Evolutionary conservation across 495 filamentous ascomycete species (phyloP).

Genomic region (Aspergillus steynii): DNA sequence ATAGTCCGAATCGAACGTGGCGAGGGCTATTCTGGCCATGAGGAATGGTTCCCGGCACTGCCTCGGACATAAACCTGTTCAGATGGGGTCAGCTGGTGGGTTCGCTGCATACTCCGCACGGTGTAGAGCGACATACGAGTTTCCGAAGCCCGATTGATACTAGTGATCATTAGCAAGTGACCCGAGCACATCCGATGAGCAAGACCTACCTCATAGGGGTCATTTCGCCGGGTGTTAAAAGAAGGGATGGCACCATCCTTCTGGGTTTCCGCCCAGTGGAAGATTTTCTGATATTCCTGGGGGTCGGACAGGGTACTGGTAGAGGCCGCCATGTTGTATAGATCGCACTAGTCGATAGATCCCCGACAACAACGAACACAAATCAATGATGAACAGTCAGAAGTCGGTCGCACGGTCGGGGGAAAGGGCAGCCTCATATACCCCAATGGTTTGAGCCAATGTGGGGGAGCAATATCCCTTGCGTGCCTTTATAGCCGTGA

Average conservation of each 20-base stretch:
- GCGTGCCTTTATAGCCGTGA: neutral
- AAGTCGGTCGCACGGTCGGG: neutral
- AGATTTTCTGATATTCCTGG: slow-evolving; percentile 55
- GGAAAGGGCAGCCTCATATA: slow-evolving; percentile 11
- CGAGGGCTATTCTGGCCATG: slow-evolving; percentile 50
- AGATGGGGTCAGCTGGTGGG: slow-evolving; percentile 28
- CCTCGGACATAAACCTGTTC: slow-evolving; percentile 44
- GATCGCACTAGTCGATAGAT: neutral
- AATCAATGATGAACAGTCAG: neutral
- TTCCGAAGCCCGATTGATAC: slow-evolving; percentile 57
- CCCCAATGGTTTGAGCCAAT: neutral
- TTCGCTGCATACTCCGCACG: slow-evolving; percentile 16
- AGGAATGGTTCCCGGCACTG: slow-evolving; percentile 50
- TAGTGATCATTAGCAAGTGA: slow-evolving; percentile 26
- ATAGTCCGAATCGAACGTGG: slow-evolving; percentile 47
- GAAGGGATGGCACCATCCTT: slow-evolving; percentile 51
- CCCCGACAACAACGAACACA: neutral
- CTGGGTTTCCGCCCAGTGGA: slow-evolving; percentile 60
- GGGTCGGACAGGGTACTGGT: slow-evolving; percentile 35
- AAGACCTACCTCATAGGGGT: slow-evolving; percentile 48
- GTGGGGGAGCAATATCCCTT: neutral
- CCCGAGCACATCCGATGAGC: neutral
- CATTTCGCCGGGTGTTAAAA: slow-evolving; percentile 49
- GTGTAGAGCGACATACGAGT: slow-evolving; percentile 39
- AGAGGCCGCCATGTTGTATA: slow-evolving; percentile 6